Evolutionary conservation across 305 asterid species (phyloP).

Genomic region (Stenogyne calaminthoides): DNA sequence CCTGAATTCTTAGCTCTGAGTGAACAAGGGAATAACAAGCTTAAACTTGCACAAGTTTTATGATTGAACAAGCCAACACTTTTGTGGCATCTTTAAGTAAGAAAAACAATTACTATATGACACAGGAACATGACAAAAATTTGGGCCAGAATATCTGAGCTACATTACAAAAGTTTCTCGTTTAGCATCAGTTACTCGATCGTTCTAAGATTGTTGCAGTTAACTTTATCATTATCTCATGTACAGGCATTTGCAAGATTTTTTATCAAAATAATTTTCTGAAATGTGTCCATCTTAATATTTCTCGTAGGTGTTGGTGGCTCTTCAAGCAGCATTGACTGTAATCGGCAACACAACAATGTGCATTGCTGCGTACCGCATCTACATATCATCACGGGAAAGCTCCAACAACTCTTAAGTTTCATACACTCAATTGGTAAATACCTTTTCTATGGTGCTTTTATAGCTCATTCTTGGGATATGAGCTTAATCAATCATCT

Average conservation of each 20-base stretch:
- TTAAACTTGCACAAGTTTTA: neutral
- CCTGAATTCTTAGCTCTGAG: too few relatives aligned
- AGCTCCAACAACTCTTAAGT: too few relatives aligned
- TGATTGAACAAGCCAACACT: too few relatives aligned
- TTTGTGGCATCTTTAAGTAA: too few relatives aligned
- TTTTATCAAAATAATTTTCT: neutral
- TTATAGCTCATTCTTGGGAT: too few relatives aligned
- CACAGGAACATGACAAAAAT: too few relatives aligned
- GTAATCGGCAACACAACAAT: constrained; percentile 79
- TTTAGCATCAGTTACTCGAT: too few relatives aligned
- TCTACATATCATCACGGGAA: constrained; percentile 58
- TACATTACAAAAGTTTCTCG: too few relatives aligned
- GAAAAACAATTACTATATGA: too few relatives aligned
- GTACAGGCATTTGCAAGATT: too few relatives aligned
- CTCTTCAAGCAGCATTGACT: constrained; percentile 91
- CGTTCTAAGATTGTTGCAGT: neutral
- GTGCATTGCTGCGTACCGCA: constrained; percentile 92
- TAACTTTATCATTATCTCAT: neutral
- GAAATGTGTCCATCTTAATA: neutral
- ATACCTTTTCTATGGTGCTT: constrained; percentile 18
- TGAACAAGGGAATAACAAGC: neutral
- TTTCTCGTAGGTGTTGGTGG: constrained; percentile 87
- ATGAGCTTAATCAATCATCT: neutral
- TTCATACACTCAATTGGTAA: constrained; percentile 17
- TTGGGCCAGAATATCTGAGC: too few relatives aligned